These are phyloP conservation scores for Lophium mytilinum DNA, from an alignment of 495 filamentous ascomycete species.

Conservation along the genomic window DNA sequence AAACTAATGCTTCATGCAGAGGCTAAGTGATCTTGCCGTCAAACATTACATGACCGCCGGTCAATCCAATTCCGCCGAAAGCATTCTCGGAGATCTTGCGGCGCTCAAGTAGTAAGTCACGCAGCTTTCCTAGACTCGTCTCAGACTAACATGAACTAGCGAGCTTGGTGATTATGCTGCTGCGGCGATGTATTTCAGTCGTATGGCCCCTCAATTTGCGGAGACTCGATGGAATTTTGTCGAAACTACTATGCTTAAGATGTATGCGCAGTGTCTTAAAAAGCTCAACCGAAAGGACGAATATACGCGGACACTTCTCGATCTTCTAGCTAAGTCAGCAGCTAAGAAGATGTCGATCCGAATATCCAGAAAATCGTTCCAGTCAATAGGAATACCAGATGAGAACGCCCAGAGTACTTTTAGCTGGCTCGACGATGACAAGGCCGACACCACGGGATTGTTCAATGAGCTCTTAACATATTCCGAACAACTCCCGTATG, in stretches of 20 bases:
- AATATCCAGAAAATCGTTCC: background rate
- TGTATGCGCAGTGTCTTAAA: slow-evolving; percentile 79
- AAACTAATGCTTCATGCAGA: slow-evolving; percentile 18
- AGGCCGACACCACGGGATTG: slow-evolving; percentile 49
- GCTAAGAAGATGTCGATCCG: slow-evolving; percentile 39
- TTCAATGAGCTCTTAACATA: slow-evolving; percentile 56
- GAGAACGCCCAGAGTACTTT: slow-evolving; percentile 15
- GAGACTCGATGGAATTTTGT: slow-evolving; percentile 71
- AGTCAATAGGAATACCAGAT: slow-evolving; percentile 2
- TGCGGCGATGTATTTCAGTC: slow-evolving; percentile 71
- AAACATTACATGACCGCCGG: slow-evolving; percentile 63
- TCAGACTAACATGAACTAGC: slow-evolving; percentile 23
- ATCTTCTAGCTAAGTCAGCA: slow-evolving; percentile 64
- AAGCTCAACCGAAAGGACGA: slow-evolving; percentile 68
- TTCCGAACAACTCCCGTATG: slow-evolving; percentile 55
- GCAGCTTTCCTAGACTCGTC: too few relatives aligned
- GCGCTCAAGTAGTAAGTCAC: slow-evolving; percentile 62
- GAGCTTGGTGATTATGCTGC: slow-evolving; percentile 61
- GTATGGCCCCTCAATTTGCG: slow-evolving; percentile 75
- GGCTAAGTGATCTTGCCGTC: slow-evolving; percentile 39
- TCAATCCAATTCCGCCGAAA: slow-evolving; percentile 64
- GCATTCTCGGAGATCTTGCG: slow-evolving; percentile 77
- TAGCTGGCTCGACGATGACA: slow-evolving; percentile 44
- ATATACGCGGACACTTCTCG: slow-evolving; percentile 65
- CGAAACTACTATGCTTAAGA: slow-evolving; percentile 72